Evolutionary conservation across 192 early-diverging fungal genomes (phyloP), one percentile per base, ranked within the genome.

Genomic region (Lunasporangiospora selenospora): DNA sequence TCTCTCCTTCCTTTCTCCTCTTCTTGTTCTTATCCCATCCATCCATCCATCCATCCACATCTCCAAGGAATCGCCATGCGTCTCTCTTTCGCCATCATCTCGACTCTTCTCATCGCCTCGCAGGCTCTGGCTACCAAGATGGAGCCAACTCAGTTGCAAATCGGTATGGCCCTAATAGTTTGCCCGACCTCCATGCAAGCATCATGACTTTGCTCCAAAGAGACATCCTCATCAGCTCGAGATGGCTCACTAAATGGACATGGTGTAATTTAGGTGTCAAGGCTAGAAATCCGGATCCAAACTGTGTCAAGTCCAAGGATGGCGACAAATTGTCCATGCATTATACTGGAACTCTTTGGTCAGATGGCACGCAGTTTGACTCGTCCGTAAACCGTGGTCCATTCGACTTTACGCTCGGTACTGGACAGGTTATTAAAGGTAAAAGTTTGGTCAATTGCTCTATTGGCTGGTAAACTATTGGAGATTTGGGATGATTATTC

Each of bases 301-400:
- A 58, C 48, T 73, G 69, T n/a, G 49, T 73, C 60, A 73, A 73
- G 69, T 46, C 37, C 50, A 63, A 73, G 52, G 69, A 73, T 24
- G 69, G 87, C 49, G 90, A 90, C 55, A 59, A 27, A 6, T 53
- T 92, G 12, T 81, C 87, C 3, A 90, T 93, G 87, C 85, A 93
- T 45, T 93, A 93, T 58, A 89, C 87, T 18, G 91, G 91, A 33
- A 83, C 78, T 9, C 60, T 90, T 27, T 89, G 81, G 53, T 60
- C 81, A 1, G 77, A 78, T 39, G 90, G 90, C 7, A 65, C 79
- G 2, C 79, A 90, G 67, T 94, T 94, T 66, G 93, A 94, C 63
- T 80, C 81, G 29, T 89, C 87, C 21, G 38, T 82, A 21, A 85
- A 84, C 53, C 82, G 93, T 30, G 75, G 79, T 50, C 88, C 91